Percentiles rank a stretch among this genome's conserved stretches.
Conservation (phyloP, 2,329 filamentous ascomycete species). For the Alternaria tenuissima region DNA sequence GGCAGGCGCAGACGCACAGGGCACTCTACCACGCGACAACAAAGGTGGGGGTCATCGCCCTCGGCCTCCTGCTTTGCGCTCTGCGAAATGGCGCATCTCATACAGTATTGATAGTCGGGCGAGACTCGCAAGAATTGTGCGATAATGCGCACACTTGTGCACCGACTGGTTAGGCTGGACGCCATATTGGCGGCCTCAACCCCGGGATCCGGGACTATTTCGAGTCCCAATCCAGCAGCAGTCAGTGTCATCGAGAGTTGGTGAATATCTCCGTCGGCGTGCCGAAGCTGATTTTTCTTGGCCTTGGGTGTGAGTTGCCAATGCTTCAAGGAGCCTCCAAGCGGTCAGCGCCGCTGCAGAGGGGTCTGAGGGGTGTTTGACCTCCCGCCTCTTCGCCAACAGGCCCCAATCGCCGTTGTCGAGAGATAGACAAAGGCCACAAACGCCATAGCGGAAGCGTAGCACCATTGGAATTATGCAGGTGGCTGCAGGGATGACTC, state of each 20-base stretch:
- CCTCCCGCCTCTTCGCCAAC: slow-evolving; percentile 14
- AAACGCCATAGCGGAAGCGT: slow-evolving; percentile 18
- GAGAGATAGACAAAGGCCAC: slow-evolving; percentile 17
- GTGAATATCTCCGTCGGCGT: slow-evolving; percentile 5
- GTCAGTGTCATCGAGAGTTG: slow-evolving; percentile 7
- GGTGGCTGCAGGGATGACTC: slow-evolving; percentile 15
- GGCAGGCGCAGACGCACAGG: slow-evolving; percentile 15
- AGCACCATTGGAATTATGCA: slow-evolving; percentile 20
- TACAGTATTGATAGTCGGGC: neutral
- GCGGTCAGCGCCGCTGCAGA: slow-evolving; percentile 16
- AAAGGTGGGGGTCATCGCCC: neutral
- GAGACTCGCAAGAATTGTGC: slow-evolving; percentile 3
- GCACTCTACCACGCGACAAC: slow-evolving; percentile 16
- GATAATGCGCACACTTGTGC: slow-evolving; percentile 8
- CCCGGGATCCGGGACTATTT: slow-evolving; percentile 12
- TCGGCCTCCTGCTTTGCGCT: neutral
- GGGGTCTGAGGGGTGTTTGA: slow-evolving; percentile 10
- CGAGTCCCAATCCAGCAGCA: neutral
- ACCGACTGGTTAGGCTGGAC: neutral
- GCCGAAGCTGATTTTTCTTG: slow-evolving; percentile 7
- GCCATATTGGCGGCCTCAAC: slow-evolving; percentile 5
- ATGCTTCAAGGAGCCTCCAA: slow-evolving; percentile 8
- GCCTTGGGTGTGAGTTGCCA: slow-evolving; percentile 6
- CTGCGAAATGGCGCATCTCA: slow-evolving; percentile 8
- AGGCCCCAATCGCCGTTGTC: slow-evolving; percentile 10